phyloP scores from a whole-genome alignment of 1,139 yeast species.

The Komagataea norvegica region DNA sequence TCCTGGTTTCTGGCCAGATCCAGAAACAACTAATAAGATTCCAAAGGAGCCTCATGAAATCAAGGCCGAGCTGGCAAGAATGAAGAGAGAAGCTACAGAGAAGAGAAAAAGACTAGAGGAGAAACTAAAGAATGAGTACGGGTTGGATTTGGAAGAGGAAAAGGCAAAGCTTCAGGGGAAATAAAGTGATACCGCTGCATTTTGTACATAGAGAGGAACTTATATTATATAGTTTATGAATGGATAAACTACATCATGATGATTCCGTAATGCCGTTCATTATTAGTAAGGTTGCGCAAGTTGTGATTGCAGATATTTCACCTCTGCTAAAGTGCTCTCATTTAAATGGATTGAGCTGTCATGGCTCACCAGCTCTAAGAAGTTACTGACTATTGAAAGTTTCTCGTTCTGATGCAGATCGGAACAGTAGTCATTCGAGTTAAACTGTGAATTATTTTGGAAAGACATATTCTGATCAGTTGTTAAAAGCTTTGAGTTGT shows the following conservation, averaged over 20 bases:
- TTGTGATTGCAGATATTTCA: slow-evolving; percentile 1
- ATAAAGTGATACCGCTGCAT: neutral
- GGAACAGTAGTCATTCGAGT: no score
- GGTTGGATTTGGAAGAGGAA: slow-evolving; percentile 46
- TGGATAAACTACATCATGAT: no score
- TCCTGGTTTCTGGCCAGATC: slow-evolving; percentile 98
- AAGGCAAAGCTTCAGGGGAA: slow-evolving; percentile 28
- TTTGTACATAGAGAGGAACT: slow-evolving; percentile 1
- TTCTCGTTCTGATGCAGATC: slow-evolving; percentile 3
- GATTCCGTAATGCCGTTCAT: neutral
- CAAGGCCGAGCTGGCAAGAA: slow-evolving; percentile 84
- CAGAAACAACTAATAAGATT: slow-evolving; percentile 80
- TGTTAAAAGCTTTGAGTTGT: neutral
- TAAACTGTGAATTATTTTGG: no score
- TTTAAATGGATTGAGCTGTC: slow-evolving; percentile 3
- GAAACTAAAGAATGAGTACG: slow-evolving; percentile 62
- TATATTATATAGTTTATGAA: no score
- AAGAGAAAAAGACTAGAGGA: slow-evolving; percentile 72
- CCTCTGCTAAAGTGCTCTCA: slow-evolving; percentile 3
- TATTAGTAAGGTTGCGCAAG: neutral
- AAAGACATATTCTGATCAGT: neutral
- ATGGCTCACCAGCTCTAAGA: slow-evolving; percentile 6
- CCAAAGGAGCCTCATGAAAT: slow-evolving; percentile 93
- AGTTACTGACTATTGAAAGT: slow-evolving; percentile 8
- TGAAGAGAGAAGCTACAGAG: slow-evolving; percentile 68